Evolutionary conservation across 2,329 filamentous ascomycete genomes (phyloP).

Genomic region (Rhytidhysteron rufulum): DNA sequence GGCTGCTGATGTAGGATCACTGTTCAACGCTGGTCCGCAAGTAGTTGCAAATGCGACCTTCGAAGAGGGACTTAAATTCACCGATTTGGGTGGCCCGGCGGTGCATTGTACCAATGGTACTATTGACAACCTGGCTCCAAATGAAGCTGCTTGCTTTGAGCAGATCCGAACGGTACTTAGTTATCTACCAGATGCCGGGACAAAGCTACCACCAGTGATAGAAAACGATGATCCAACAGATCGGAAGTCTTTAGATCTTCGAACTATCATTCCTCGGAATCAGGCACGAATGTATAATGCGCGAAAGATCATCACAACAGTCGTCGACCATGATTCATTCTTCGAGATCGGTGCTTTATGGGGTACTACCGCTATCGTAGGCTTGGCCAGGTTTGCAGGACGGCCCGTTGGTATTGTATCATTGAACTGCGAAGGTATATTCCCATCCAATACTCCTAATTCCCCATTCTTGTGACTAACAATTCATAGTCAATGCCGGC

Average conservation of each 20-base stretch:
- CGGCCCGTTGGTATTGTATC: slow-evolving; percentile 57
- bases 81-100: slow-evolving; percentile 56
- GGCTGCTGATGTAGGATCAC: slow-evolving; percentile 58
- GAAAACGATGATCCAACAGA: slow-evolving; percentile 47
- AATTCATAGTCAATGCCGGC: slow-evolving; percentile 49
- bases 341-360: slow-evolving; percentile 63
- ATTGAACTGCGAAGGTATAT: slow-evolving; percentile 53
- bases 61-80: slow-evolving; percentile 58
- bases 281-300: slow-evolving; percentile 60
- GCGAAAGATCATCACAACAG: slow-evolving; percentile 52
- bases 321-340: slow-evolving; percentile 55
- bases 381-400: slow-evolving; percentile 56
- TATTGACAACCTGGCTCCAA: slow-evolving; percentile 60
- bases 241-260: slow-evolving; percentile 47
- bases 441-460: neutral
- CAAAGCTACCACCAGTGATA: slow-evolving; percentile 50
- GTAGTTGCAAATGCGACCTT: slow-evolving; percentile 61
- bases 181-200: slow-evolving; percentile 57
- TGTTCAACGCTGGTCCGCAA: slow-evolving; percentile 63
- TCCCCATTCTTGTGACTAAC: neutral
- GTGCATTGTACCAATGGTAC: slow-evolving; percentile 65
- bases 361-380: slow-evolving; percentile 60
- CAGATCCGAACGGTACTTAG: slow-evolving; percentile 56
- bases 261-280: slow-evolving; percentile 55
- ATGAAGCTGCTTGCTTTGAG: slow-evolving; percentile 60